Evolutionary conservation across 1,284 basidiomycete species (phyloP).

Genomic region (Ustilago crameri): DNA sequence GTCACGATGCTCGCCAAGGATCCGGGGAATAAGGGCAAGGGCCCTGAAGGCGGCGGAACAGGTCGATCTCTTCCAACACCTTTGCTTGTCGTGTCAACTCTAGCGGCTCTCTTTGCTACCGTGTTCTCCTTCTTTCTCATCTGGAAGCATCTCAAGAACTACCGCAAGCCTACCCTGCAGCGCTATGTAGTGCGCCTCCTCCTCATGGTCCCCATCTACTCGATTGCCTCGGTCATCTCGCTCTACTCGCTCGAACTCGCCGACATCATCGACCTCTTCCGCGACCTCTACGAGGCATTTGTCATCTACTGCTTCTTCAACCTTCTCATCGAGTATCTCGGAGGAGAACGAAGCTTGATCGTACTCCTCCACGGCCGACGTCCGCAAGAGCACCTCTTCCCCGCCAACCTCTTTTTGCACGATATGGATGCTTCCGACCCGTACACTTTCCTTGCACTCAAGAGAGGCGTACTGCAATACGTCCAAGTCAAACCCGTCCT

Average conservation of each 20-base stretch:
- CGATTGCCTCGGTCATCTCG: constrained; percentile 88
- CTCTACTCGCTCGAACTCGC: constrained; percentile 93
- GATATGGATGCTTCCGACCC: constrained; percentile 70
- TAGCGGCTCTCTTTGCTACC: constrained; percentile 76
- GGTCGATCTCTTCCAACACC: constrained; percentile 71
- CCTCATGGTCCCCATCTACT: constrained; percentile 96
- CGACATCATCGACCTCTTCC: constrained; percentile 92
- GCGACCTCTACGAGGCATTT: constrained; percentile 97
- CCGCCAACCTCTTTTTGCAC: constrained; percentile 72
- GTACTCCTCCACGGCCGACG: constrained; percentile 89
- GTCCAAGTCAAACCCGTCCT: constrained; percentile 95
- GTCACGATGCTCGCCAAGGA: constrained; percentile 6
- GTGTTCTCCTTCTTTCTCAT: constrained; percentile 84
- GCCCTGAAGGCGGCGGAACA: constrained; percentile 68
- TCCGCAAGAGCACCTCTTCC: constrained; percentile 87
- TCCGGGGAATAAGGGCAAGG: constrained; percentile 13
- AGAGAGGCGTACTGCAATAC: constrained; percentile 95
- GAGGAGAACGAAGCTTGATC: constrained; percentile 90
- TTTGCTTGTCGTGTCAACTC: constrained; percentile 74
- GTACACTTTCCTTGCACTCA: constrained; percentile 90
- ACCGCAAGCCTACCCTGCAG: constrained; percentile 65
- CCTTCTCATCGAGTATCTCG: constrained; percentile 76
- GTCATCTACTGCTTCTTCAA: constrained; percentile 82
- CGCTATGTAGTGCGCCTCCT: constrained; percentile 95
- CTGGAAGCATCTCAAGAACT: constrained; percentile 80